Evolutionary conservation across 805 yeast genomes (phyloP), one percentile per base, ranked within the genome.

Genomic region (Nakazawaea peltata): DNA sequence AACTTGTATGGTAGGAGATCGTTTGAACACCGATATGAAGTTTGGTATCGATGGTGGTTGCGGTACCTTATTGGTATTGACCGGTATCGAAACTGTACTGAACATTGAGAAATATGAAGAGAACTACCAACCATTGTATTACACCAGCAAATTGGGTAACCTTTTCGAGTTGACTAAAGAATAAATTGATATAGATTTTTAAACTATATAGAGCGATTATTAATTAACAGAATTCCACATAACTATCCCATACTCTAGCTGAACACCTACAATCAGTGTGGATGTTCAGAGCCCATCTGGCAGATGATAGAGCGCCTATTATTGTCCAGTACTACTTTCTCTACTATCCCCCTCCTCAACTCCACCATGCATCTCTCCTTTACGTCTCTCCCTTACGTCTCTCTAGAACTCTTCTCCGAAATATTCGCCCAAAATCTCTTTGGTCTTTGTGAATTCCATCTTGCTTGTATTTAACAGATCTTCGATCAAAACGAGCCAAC

Each of bases 1-100:
- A 39, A 79, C 94, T 10, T 69, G 90, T 44, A 92, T 92, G 97
- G 74, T 92, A 39, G 98, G 98, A 15, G 98, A 92, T 54, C 69
- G 98, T 45, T 65, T 92, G 40, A 90, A 92, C 56, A 92, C 98
- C 0, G 98, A 92, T 50, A 90, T 92, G 78, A 73, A 71, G 51
- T 92, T 92, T 56, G 98, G 97, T 29, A 67, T 74, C 37, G 79
- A 77, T 40, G 95, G 95, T 35, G 92, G 92, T 1, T 67, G 92
- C 29, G 87, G 80, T 37, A 88, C 97, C 2, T 57, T 92, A 39
- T 64, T 92, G 46, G 98, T 92, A 3, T 69, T 92, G 37, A 82
- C 94, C 2, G 98, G 98, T 29, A 87, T 92, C 41, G 96, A 88
- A 51, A 76, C 78, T 1, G 88, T 81, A 45, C 75, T 69, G 28